phyloP scores from a whole-genome alignment of 129 eudicot genomes.

The Solidago caesia region DNA sequence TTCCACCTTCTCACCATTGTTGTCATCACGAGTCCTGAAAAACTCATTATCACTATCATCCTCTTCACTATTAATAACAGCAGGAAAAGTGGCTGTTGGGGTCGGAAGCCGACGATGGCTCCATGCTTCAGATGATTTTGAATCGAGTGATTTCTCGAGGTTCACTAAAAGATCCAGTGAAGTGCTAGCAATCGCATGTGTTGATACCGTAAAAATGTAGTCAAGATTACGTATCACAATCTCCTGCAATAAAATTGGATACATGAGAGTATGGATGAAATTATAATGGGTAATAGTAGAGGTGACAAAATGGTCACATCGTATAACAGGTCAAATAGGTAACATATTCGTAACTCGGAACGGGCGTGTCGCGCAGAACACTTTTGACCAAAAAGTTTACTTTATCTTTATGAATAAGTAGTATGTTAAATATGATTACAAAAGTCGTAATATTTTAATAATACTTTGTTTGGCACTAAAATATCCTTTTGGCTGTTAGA shows the following conservation, averaged over 20 bases:
- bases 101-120: conserved; percentile 92
- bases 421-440: too few species aligned
- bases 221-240: conserved; percentile 88
- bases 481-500: too few species aligned
- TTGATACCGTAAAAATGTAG: conserved; percentile 70
- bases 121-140: conserved; percentile 85
- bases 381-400: too few species aligned
- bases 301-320: background rate
- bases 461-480: too few species aligned
- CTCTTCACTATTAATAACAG: conserved; percentile 83
- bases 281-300: background rate
- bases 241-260: conserved; percentile 54
- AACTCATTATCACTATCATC: conserved; percentile 66
- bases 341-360: background rate
- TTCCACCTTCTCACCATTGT: conserved; percentile 32
- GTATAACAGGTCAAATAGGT: background rate
- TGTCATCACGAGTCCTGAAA: conserved; percentile 56
- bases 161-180: conserved; percentile 68
- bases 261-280: conserved; percentile 4
- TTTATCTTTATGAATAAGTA: too few species aligned
- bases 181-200: conserved; percentile 59
- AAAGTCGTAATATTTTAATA: too few species aligned
- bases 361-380: too few species aligned
- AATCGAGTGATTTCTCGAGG: conserved; percentile 73
- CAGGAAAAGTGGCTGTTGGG: conserved; percentile 91